A percentile compares a stretch with the other conserved stretches of the same genome.
phyloP scores from a whole-genome alignment of 139 green algal species.

The Chlorella sp. region DNA sequence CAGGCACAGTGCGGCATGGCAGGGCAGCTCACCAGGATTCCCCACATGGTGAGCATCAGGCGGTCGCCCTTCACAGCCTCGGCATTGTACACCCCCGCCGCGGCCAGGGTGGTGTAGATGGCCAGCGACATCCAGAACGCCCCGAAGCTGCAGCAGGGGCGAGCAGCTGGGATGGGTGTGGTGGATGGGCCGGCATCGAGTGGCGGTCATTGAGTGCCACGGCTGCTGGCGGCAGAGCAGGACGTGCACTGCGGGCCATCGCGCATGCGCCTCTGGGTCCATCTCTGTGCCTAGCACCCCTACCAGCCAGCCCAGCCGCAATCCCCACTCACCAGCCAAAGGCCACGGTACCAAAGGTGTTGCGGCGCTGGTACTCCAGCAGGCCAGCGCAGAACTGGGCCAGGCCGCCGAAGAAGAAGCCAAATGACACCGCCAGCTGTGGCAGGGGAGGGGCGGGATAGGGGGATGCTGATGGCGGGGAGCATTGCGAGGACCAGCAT shows the following conservation, averaged over 20 bases:
- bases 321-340: conserved; percentile 56
- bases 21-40: conserved; percentile 18
- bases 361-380: conserved; percentile 67
- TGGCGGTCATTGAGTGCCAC: no score
- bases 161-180: no score
- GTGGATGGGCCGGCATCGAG: no score
- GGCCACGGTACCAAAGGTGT: conserved; percentile 75
- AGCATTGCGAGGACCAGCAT: no score
- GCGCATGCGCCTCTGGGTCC: no score
- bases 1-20: no score
- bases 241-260: no score
- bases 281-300: no score
- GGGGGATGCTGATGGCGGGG: no score
- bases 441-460: no score
- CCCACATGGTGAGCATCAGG: conserved; percentile 3
- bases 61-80: not conserved
- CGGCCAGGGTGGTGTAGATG: conserved; percentile 10
- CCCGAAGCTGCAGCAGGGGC: conserved; percentile 50
- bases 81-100: not conserved
- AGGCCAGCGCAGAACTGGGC: conserved; percentile 76
- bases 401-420: conserved; percentile 70
- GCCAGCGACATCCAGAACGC: conserved; percentile 42
- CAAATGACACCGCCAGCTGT: conserved; percentile 52
- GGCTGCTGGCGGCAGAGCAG: no score
- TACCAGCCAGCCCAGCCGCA: no score